Conservation (phyloP, 1,139 yeast species). For the Yamadazyma buinensis region DNA sequence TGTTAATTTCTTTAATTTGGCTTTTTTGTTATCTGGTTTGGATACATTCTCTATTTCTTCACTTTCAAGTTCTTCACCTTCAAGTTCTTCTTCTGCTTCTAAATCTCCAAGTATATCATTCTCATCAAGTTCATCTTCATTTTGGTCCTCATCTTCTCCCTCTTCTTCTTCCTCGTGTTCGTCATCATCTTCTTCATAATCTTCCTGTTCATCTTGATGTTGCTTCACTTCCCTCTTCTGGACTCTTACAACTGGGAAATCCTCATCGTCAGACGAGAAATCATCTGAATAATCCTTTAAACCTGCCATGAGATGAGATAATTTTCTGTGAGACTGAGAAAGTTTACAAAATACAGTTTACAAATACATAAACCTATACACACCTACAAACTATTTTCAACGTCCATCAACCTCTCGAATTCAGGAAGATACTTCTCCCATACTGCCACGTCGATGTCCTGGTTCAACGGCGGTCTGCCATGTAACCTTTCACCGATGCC, state of each 20-base stretch:
- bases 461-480: conserved; percentile 17
- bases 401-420: conserved; percentile 9
- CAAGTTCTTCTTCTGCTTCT: conserved; percentile 9
- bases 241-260: conserved; percentile 15
- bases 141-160: conserved; percentile 9
- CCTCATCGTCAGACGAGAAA: conserved; percentile 15
- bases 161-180: conserved; percentile 11
- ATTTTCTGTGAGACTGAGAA: no score
- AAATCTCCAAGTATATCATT: conserved; percentile 10
- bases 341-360: no score
- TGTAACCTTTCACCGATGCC: conserved; percentile 16
- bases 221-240: conserved; percentile 11
- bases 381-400: conserved; percentile 11
- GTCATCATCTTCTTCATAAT: conserved; percentile 9
- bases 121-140: conserved; percentile 10
- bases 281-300: conserved; percentile 16
- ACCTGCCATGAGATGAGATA: conserved; percentile 6
- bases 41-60: conserved; percentile 17
- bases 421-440: conserved; percentile 10
- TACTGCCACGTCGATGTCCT: conserved; percentile 11
- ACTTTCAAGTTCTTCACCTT: conserved; percentile 5
- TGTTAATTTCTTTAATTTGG: conserved; percentile 47
- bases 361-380: no score
- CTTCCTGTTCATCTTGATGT: conserved; percentile 11
- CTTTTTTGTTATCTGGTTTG: conserved; percentile 13